Evolutionary conservation across 352 stramenopile species (phyloP), one percentile per base, ranked within the genome.

Genomic region (Globisporangium iwayamae): DNA sequence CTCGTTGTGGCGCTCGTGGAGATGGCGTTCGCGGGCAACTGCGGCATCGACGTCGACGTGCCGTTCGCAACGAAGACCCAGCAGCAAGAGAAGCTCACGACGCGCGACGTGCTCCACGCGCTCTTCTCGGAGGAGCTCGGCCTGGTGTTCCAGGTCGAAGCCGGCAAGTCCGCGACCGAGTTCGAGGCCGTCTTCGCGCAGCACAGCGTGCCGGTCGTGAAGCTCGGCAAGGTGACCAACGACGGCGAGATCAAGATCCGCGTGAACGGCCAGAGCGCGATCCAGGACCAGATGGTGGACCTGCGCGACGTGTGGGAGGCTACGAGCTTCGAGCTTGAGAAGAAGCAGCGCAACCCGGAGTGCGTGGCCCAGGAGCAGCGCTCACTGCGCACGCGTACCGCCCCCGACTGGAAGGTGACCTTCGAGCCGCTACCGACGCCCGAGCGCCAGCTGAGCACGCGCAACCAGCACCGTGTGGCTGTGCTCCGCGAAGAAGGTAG

Each of bases 1-100:
- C 81, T 99, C 25, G 83, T 98, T 30, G 90, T 97, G 8, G 90
- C 94, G 22, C 75, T 99, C 9, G 70, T 99, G 14, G 97, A 99
- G 77, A 99, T 99, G 98, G 96, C 96, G 1, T 99, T 99, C 71
- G 93, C 96, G 22, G 97, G 98, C 59, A 98, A 99, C 81, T 98
- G 97, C 69, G 97, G 97, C 39, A 75, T 99, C 14, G 78, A 98
- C 38, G 83, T 99, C 8, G 77, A 97, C 63, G 83, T 99, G 56
- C 90, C 81, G 9, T 79, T 75, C 41, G 14, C 74, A 10, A 60
- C 65, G 11, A 22, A 54, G 13, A 20, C 54, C 2, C 4, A 45
- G 22, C 25, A 28, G 25, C 25, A 28, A 28, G 22, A 34, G 25
- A 78, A 81, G 38, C 58, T 75, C 5, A 78, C 81, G 22, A 88